Conservation (phyloP, 2,329 filamentous ascomycete genomes). For the Leptographium flavum region DNA sequence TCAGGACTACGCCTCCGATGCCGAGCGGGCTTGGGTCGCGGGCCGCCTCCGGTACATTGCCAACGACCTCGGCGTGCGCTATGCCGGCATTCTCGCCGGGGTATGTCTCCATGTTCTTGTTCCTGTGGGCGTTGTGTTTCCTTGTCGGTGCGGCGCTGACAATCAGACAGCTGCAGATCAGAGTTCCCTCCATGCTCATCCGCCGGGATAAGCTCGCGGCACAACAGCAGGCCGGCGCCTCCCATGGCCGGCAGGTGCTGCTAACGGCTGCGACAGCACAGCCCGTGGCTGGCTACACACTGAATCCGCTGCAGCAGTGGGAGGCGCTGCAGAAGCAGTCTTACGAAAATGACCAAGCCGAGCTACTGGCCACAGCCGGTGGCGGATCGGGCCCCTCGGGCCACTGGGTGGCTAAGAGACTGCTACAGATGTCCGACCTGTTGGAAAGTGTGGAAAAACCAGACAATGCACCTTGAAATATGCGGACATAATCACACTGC, state of each 20-base stretch:
- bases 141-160: not conserved
- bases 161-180: constrained; percentile 33
- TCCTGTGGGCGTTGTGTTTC: not conserved
- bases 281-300: constrained; percentile 18
- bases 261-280: constrained; percentile 17
- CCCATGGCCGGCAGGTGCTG: constrained; percentile 19
- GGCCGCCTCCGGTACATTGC: constrained; percentile 41
- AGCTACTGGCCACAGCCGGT: constrained; percentile 25
- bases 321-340: constrained; percentile 32
- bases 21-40: constrained; percentile 39
- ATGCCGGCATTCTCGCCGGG: constrained; percentile 39
- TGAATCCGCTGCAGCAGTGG: constrained; percentile 31
- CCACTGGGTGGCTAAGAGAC: constrained; percentile 23
- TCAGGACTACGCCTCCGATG: constrained; percentile 45
- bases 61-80: constrained; percentile 40
- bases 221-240: constrained; percentile 24
- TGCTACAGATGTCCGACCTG: constrained; percentile 19
- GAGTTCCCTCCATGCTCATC: constrained; percentile 49
- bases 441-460: not conserved
- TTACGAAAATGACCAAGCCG: constrained; percentile 28
- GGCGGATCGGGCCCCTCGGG: constrained; percentile 22
- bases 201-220: constrained; percentile 35
- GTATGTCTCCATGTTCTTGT: constrained; percentile 21
- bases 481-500: too few species aligned
- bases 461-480: too few species aligned